A percentile compares a stretch with the other conserved stretches of the same genome.
phyloP scores from a whole-genome alignment of 768 basidiomycete species.

The Tephrocybe sp. region DNA sequence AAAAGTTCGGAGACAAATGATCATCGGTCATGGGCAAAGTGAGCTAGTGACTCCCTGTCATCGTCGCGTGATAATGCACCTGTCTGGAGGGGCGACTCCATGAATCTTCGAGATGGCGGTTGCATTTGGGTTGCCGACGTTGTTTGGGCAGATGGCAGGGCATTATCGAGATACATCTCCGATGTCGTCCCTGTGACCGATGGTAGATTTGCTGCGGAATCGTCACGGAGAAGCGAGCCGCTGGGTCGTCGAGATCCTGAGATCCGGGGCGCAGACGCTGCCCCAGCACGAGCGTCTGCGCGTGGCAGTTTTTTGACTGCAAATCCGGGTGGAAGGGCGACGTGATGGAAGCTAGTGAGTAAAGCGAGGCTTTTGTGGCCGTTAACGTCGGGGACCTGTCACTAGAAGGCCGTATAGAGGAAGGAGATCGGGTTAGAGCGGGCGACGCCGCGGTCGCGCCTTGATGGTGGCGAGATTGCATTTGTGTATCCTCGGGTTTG shows the following conservation, averaged over 20 bases:
- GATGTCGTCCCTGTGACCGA: constrained; percentile 17
- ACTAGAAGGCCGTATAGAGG: constrained; percentile 16
- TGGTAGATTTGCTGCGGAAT: constrained; percentile 12
- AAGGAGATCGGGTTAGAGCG: constrained; percentile 22
- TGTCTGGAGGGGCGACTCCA: constrained; percentile 29
- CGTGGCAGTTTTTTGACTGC: constrained; percentile 75
- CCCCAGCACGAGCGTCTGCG: constrained; percentile 80
- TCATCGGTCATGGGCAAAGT: constrained; percentile 25
- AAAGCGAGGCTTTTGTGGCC: constrained; percentile 31
- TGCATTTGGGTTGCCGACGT: constrained; percentile 31
- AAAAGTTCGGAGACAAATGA: constrained; percentile 1
- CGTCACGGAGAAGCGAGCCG: constrained; percentile 30
- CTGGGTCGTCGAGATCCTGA: constrained; percentile 39
- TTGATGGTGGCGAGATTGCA: constrained; percentile 21
- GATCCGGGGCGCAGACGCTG: constrained; percentile 70
- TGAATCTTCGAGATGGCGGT: constrained; percentile 32
- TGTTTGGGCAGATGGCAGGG: constrained; percentile 24
- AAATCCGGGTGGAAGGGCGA: constrained; percentile 35
- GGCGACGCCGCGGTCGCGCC: constrained; percentile 20
- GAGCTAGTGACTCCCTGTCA: constrained; percentile 29
- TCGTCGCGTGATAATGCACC: constrained; percentile 33
- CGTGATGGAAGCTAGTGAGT: constrained; percentile 41
- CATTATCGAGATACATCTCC: constrained; percentile 27
- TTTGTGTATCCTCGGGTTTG: constrained; percentile 26
- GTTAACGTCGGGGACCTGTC: constrained; percentile 25